phyloP scores from a whole-genome alignment of 768 basidiomycete genomes.

The Floccularia luteovirens region DNA sequence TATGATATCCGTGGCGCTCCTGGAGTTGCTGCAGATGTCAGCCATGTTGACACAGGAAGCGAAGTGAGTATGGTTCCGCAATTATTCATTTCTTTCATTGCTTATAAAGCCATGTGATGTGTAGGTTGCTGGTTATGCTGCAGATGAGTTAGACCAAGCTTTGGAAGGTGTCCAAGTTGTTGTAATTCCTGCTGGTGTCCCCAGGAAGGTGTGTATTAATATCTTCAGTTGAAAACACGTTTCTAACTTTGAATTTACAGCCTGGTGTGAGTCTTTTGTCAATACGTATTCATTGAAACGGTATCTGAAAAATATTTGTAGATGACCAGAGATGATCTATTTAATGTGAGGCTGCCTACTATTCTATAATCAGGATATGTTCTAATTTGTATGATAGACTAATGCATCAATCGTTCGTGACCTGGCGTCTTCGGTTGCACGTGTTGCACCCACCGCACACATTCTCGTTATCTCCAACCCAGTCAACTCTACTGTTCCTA shows the following conservation, averaged over 20 bases:
- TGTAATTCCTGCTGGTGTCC: conserved; percentile 98
- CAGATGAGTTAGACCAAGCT: conserved; percentile 84
- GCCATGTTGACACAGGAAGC: conserved; percentile 85
- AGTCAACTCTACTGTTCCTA: conserved; percentile 96
- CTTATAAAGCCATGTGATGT: conserved; percentile 8
- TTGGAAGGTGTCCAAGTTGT: conserved; percentile 88
- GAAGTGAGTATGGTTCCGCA: conserved; percentile 42
- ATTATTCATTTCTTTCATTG: neutral
- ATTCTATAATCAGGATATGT: neutral
- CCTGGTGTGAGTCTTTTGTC: conserved; percentile 63
- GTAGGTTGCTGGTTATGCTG: conserved; percentile 73
- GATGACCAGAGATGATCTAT: conserved; percentile 97
- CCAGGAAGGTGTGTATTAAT: conserved; percentile 70
- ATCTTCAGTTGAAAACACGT: neutral
- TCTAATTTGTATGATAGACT: conserved; percentile 42
- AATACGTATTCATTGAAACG: too few species aligned
- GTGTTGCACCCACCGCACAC: conserved; percentile 85
- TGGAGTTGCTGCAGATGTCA: conserved; percentile 96
- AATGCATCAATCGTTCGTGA: conserved; percentile 98
- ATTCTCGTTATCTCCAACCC: conserved; percentile 98
- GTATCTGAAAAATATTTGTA: conserved; percentile 25
- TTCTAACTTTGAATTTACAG: conserved; percentile 32
- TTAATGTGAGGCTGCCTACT: conserved; percentile 58
- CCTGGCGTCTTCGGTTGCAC: conserved; percentile 83
- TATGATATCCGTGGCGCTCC: conserved; percentile 95